These are phyloP conservation scores for Alternaria burnsii DNA, from an alignment of 2,329 filamentous ascomycete species.

Conservation along the genomic window DNA sequence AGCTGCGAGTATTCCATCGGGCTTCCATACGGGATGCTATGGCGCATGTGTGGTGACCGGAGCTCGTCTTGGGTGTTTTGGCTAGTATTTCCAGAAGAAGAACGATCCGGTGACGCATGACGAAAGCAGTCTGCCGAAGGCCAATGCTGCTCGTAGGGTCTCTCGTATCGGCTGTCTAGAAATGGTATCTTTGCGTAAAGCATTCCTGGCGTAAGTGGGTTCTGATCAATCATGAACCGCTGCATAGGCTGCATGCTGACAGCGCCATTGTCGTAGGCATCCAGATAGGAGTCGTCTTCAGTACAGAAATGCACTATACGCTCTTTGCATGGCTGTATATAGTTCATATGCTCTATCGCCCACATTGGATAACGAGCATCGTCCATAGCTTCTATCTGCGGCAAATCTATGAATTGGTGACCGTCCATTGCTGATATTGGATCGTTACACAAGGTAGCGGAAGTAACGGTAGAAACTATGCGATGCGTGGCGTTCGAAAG, in stretches of 20 bases:
- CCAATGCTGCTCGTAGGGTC: slow-evolving; percentile 35
- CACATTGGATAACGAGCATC: slow-evolving; percentile 26
- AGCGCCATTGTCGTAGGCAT: slow-evolving; percentile 27
- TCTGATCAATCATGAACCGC: slow-evolving; percentile 45
- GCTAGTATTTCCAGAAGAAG: slow-evolving; percentile 45
- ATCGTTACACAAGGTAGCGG: background rate
- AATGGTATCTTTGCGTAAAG: slow-evolving; percentile 39
- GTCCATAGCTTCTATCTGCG: slow-evolving; percentile 40
- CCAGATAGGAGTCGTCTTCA: slow-evolving; percentile 30
- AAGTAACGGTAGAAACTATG: background rate
- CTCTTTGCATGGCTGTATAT: slow-evolving; percentile 25
- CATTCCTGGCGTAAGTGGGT: slow-evolving; percentile 36
- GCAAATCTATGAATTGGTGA: slow-evolving; percentile 42
- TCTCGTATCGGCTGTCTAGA: slow-evolving; percentile 24
- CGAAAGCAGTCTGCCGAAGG: slow-evolving; percentile 31
- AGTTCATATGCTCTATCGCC: slow-evolving; percentile 20
- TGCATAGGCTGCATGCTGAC: slow-evolving; percentile 44
- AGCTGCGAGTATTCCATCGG: slow-evolving; percentile 29
- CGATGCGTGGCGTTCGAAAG: background rate
- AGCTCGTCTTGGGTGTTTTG: slow-evolving; percentile 43
- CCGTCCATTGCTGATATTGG: slow-evolving; percentile 20
- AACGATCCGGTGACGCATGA: slow-evolving; percentile 46
- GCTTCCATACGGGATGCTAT: slow-evolving; percentile 28
- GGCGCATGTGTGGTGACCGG: slow-evolving; percentile 34
- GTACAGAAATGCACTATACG: slow-evolving; percentile 16